Evolutionary conservation across 2,329 filamentous ascomycete genomes (phyloP), one percentile per base, ranked within the genome.

Genomic region (Ambrosiella beaveri): DNA sequence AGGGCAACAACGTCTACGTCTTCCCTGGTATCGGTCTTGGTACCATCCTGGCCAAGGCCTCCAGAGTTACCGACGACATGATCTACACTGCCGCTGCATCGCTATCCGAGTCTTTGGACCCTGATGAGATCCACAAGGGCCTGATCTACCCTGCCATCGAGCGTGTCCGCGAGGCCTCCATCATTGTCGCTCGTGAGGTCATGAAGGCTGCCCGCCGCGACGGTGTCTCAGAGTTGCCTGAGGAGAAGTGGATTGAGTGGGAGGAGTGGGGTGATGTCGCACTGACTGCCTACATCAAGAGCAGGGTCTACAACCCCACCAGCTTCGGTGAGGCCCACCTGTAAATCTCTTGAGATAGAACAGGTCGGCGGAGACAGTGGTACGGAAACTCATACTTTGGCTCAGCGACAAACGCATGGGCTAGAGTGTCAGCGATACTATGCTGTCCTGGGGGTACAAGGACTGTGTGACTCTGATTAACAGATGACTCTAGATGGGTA

Each of bases 21-120:
- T 98, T 98, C 82, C 93, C 93, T 0, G 93, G 91, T 66, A 86
- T 97, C 61, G 93, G 93, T 59, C 82, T 97, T 37, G 93, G 90
- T 61, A 86, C 91, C 63, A 96, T 97, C 67, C 80, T 97, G 54
- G 84, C 85, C 73, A 94, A 96, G 76, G 80, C 89, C 11, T 83
- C 86, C 63, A 82, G 82, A 65, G 78, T 97, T 64, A 97, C 91
- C 4, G 88, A 96, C 69, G 81, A 85, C 70, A 98, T 98, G 93
- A 89, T 98, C 67, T 97, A 97, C 74, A 89, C 86, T 54, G 91
- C 90, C 38, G 93, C 88, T 36, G 84, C 85, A 45, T 85, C 88
- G 3, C 80, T 97, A 17, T 80, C 88, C 13, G 82, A 81, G 60
- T 83, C 85, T 39, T 78, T 98, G 61, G 89, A 85, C 62, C 76